phyloP scores from a whole-genome alignment of 2,329 filamentous ascomycete species.

The Pyrenophora seminiperda region DNA sequence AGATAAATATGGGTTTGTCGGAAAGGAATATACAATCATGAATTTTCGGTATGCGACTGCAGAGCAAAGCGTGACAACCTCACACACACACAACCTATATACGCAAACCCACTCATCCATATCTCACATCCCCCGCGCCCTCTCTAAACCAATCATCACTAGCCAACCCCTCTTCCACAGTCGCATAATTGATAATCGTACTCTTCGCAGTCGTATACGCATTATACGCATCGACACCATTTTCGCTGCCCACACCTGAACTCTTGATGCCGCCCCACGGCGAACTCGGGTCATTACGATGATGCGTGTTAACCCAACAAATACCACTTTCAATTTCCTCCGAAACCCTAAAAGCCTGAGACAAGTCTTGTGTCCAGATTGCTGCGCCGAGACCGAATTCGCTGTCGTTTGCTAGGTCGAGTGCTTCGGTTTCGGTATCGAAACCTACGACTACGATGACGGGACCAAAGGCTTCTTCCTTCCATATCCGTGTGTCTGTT shows the following conservation, averaged over 20 bases:
- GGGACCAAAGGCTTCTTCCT: conserved; percentile 59
- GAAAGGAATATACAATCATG: too few relatives aligned
- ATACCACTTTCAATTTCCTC: conserved; percentile 57
- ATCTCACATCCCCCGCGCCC: conserved; percentile 61
- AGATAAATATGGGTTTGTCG: too few relatives aligned
- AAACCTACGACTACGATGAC: conserved; percentile 58
- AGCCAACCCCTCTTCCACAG: conserved; percentile 56
- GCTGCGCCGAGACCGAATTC: conserved; percentile 58
- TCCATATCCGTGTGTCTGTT: conserved; percentile 47
- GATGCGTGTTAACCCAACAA: conserved; percentile 61
- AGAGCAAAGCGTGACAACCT: too few relatives aligned
- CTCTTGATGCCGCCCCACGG: conserved; percentile 70
- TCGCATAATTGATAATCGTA: conserved; percentile 71
- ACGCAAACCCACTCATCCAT: conserved; percentile 58
- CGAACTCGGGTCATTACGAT: conserved; percentile 73
- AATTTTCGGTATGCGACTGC: too few relatives aligned
- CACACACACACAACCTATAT: too few relatives aligned
- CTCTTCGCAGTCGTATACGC: conserved; percentile 63
- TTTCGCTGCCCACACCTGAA: conserved; percentile 73
- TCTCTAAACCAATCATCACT: conserved; percentile 73
- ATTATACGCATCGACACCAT: conserved; percentile 62
- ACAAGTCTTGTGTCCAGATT: conserved; percentile 58
- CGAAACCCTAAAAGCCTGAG: conserved; percentile 55
- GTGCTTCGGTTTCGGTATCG: conserved; percentile 54
- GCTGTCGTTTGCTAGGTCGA: conserved; percentile 56